Evolutionary conservation across 2,329 filamentous ascomycete species (phyloP).

Genomic region (Sporothrix pallida): DNA sequence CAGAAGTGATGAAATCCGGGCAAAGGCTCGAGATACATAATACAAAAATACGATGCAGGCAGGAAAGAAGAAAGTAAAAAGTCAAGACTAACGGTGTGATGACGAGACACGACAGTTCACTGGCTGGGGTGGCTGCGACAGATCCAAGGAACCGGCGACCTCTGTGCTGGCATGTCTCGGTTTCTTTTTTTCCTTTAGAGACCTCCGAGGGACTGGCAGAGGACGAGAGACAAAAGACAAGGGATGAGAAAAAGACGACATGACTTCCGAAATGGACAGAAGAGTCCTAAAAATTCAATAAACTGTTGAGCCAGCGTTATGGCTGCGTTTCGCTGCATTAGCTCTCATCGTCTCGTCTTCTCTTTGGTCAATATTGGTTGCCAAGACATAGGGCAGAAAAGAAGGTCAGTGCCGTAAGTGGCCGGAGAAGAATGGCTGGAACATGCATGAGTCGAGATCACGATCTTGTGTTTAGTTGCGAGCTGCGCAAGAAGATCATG

Average conservation of each 20-base stretch:
- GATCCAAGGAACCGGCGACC: background rate
- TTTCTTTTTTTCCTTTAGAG: background rate
- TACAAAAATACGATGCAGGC: background rate
- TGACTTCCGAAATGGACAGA: background rate
- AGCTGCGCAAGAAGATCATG: too few relatives aligned
- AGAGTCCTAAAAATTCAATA: background rate
- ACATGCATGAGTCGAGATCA: background rate
- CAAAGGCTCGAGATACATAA: too few relatives aligned
- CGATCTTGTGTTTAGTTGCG: background rate
- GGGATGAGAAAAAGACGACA: too few relatives aligned
- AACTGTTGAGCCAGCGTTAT: background rate
- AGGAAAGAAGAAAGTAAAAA: background rate
- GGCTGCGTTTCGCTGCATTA: constrained; percentile 4
- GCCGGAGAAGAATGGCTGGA: background rate
- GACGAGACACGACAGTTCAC: constrained; percentile 5
- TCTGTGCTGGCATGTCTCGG: constrained; percentile 17
- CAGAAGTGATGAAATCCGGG: background rate
- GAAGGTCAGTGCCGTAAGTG: background rate
- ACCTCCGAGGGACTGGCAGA: background rate
- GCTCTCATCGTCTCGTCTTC: background rate
- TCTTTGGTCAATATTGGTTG: background rate
- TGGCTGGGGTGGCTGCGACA: background rate
- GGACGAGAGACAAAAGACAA: too few relatives aligned
- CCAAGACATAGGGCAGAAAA: background rate
- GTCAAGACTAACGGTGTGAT: background rate